Conservation (phyloP, 352 stramenopile genomes). For the Paralagenidium karlingii region DNA sequence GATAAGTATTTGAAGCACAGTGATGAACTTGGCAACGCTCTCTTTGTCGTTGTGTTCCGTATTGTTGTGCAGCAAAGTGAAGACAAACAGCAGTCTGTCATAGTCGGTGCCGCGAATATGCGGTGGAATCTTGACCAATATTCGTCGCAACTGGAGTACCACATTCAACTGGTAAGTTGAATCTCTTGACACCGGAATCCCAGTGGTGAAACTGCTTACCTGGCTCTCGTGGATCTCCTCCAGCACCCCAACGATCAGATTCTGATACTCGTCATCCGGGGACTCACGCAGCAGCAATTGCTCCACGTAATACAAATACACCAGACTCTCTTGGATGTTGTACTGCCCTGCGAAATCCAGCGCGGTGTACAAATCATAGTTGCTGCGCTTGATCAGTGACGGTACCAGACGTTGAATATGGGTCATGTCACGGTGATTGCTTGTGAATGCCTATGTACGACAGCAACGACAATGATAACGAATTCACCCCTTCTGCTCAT, state of each 20-base stretch:
- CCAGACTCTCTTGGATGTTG: constrained; percentile 67
- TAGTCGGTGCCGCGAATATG: constrained; percentile 47
- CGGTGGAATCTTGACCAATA: constrained; percentile 9
- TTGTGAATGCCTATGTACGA: constrained; percentile 70
- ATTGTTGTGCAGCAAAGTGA: constrained; percentile 49
- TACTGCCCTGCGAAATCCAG: constrained; percentile 75
- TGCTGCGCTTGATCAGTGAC: constrained; percentile 43
- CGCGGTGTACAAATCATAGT: constrained; percentile 69
- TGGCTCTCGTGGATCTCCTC: constrained; percentile 74
- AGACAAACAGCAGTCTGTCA: constrained; percentile 57
- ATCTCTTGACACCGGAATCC: no score
- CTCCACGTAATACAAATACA: constrained; percentile 58
- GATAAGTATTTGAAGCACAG: neutral
- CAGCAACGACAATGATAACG: neutral
- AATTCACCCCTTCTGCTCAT: neutral
- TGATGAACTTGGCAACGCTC: neutral
- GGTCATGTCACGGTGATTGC: constrained; percentile 41
- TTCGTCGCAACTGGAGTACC: constrained; percentile 35
- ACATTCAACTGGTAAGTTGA: constrained; percentile 45
- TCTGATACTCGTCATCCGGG: constrained; percentile 39
- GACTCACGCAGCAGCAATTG: constrained; percentile 21
- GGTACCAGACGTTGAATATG: constrained; percentile 59
- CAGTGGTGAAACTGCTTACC: no score
- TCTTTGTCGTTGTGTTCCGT: constrained; percentile 34
- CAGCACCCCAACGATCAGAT: constrained; percentile 62